Base-by-base conservation (phyloP, 805 yeast species). In the Metschnikowia sp. region DNA sequence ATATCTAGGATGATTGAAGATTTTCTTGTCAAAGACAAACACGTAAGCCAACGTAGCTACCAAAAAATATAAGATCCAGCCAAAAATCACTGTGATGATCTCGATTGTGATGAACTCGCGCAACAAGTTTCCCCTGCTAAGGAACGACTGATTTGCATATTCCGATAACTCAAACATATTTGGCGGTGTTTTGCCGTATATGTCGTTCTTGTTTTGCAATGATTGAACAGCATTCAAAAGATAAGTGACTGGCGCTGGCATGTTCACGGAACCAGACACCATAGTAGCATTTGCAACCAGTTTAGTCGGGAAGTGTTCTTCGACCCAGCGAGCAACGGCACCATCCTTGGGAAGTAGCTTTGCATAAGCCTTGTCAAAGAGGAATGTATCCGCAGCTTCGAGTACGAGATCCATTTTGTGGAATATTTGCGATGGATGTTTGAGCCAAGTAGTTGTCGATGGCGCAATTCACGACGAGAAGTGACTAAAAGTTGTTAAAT, bases 1-100 rank as follows among this genome's bases (percentile, higher is more conserved):
- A 68, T 88, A 92, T 65, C 96, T 80, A 50, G 99, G 99, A 66
- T 94, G 99, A 69, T 92, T 88, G 78, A 92, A 89, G 49, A 89
- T 88, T 45, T 83, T 83, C 63, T 84, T 86, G 68, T 94, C 97
- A 64, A 88, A 94, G 22, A 94, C 82, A 56, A 85, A 81, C 33
- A 75, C 56, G 65, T 87, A 94, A 10, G 96, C 83, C n/a, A 86
- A 58, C 12, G 83, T 74, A 3, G 98, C 98, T 44, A 82, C 84
- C 15, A 70, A 56, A 37, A 90, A 72, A 66, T 94, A 94, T 39
- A 92, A 68, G n/a, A 83, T 34, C 87, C 92, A 84, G 37, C 98
- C 99, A 59, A 92, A 91, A 5, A 92, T 48, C 31, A 89, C 79
- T 56, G 90, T 86, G 39, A 91, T 65, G 10, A 82, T 48, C 56